Conservation (phyloP, 306 rosid species). For the Myrica gale region DNA sequence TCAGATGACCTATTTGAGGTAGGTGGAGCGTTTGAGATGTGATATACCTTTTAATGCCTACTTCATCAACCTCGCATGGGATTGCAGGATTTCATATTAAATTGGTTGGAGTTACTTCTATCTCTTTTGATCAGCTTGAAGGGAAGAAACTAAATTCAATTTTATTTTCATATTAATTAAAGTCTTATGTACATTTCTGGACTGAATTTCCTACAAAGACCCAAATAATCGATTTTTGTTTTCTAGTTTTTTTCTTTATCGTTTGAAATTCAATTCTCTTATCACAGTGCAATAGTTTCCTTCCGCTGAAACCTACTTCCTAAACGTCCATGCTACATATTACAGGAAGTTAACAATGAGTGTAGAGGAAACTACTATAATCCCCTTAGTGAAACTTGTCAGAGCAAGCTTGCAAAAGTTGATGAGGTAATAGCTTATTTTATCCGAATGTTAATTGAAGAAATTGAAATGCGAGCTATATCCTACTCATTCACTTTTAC, state of each 20-base stretch:
- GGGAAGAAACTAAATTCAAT: background rate
- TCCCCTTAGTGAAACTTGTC: slow-evolving; percentile 38
- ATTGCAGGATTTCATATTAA: background rate
- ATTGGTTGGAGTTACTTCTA: background rate
- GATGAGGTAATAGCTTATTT: slow-evolving; percentile 50
- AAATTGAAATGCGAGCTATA: slow-evolving; percentile 12
- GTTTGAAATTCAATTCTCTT: background rate
- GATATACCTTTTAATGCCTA: slow-evolving; percentile 1
- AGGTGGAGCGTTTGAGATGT: slow-evolving; percentile 12
- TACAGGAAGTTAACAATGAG: slow-evolving; percentile 50
- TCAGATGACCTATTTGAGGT: slow-evolving; percentile 84
- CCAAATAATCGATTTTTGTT: no score
- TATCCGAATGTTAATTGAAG: background rate
- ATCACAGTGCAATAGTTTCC: no score
- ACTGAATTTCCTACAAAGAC: background rate
- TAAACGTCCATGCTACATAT: slow-evolving; percentile 17
- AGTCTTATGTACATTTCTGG: background rate
- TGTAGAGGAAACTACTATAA: slow-evolving; percentile 64
- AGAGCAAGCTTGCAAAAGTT: slow-evolving; percentile 49
- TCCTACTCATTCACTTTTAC: slow-evolving; percentile 18
- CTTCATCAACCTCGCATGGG: background rate
- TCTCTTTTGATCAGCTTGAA: background rate
- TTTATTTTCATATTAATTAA: background rate
- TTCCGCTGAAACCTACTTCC: slow-evolving; percentile 16
- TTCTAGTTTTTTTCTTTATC: background rate